Percentiles rank a stretch among this genome's conserved stretches.
Evolutionary conservation across 2,329 filamentous ascomycete genomes (phyloP).

Genomic region (Epichloe sylvatica): DNA sequence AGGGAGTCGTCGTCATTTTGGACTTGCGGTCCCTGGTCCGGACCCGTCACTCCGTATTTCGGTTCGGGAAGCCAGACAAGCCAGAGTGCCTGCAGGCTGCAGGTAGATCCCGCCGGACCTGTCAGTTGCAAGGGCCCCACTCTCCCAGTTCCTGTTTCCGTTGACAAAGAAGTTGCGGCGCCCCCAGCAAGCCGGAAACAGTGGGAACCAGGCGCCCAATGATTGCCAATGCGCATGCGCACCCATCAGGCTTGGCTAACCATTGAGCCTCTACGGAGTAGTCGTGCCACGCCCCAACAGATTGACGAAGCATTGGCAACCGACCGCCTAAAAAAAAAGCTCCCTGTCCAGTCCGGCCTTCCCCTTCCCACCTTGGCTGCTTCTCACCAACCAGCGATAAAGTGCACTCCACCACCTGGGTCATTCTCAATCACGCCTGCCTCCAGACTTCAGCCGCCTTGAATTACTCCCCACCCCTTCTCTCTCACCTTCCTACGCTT

Average conservation of each 20-base stretch:
- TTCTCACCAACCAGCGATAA: neutral
- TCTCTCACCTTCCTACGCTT: neutral
- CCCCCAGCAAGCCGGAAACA: slow-evolving; percentile 4
- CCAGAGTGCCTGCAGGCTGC: too few relatives aligned
- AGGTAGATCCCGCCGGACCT: neutral
- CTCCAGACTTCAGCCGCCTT: neutral
- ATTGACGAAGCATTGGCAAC: slow-evolving; percentile 6
- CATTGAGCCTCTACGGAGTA: slow-evolving; percentile 3
- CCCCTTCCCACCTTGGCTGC: neutral
- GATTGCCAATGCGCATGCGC: neutral
- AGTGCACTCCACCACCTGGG: neutral
- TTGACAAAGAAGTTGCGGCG: neutral
- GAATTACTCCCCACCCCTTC: neutral
- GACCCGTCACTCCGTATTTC: too few relatives aligned
- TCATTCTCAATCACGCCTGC: neutral
- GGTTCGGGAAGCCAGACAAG: too few relatives aligned
- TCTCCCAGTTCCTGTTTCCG: neutral
- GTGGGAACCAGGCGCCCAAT: neutral
- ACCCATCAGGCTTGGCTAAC: slow-evolving; percentile 1
- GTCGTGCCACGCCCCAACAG: slow-evolving; percentile 4
- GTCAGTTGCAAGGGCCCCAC: neutral
- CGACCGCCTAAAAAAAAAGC: neutral
- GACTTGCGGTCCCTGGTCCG: neutral
- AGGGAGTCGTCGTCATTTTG: neutral
- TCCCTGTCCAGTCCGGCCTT: neutral